Conservation (phyloP, 2,329 filamentous ascomycete species). For the Fusarium chlamydosporum region DNA sequence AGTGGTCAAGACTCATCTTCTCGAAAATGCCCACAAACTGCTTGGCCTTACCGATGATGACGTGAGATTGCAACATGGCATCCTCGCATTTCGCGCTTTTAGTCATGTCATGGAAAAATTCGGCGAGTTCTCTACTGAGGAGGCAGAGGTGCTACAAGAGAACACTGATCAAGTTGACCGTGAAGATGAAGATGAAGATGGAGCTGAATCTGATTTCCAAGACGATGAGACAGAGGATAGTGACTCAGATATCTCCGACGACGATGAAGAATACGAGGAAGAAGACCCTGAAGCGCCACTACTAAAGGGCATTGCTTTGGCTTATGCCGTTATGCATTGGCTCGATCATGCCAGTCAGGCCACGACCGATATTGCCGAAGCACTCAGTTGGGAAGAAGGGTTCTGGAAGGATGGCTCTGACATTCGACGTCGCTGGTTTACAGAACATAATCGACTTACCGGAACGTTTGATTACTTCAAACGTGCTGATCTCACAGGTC, state of each 20-base stretch:
- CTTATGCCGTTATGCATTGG: conserved; percentile 60
- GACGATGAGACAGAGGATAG: conserved; percentile 5
- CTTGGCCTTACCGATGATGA: conserved; percentile 57
- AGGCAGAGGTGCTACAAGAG: conserved; percentile 9
- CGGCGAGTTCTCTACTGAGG: conserved; percentile 44
- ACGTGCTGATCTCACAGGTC: conserved; percentile 52
- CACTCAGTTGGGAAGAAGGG: conserved; percentile 55
- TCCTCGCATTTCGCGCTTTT: conserved; percentile 57
- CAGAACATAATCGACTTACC: conserved; percentile 54
- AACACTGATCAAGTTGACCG: neutral
- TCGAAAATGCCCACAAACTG: conserved; percentile 54
- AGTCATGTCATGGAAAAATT: conserved; percentile 56
- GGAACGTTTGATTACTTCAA: conserved; percentile 52
- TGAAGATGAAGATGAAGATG: neutral
- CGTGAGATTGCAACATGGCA: conserved; percentile 59
- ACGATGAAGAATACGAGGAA: conserved; percentile 18
- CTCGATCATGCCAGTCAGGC: conserved; percentile 59
- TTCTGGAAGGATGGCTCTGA: conserved; percentile 58
- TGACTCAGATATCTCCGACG: conserved; percentile 8
- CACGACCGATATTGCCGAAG: conserved; percentile 59
- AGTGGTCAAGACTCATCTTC: conserved; percentile 58
- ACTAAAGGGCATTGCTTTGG: conserved; percentile 48
- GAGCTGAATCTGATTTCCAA: neutral
- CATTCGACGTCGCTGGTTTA: conserved; percentile 58
- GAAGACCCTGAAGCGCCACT: conserved; percentile 51